A percentile compares a stretch with the other conserved stretches of the same genome.
These are phyloP conservation scores for Solanum clarkiae DNA, from an alignment of 257 asterid genomes.

Conservation along the genomic window DNA sequence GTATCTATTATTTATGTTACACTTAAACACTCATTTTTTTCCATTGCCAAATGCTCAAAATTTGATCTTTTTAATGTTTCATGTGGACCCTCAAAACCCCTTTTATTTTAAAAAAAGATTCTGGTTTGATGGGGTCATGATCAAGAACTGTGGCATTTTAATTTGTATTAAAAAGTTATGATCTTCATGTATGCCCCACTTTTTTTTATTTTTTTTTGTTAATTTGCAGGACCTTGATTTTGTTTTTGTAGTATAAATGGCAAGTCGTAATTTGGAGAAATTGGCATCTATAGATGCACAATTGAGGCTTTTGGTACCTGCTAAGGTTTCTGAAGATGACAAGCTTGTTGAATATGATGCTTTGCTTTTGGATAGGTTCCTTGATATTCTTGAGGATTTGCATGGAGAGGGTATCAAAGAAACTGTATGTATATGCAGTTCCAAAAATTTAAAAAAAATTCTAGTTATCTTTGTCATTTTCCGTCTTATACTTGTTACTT, in stretches of 20 bases:
- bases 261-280: conserved; percentile 28
- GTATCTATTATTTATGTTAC: neutral
- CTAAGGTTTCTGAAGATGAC: conserved; percentile 36
- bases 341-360: conserved; percentile 50
- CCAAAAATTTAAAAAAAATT: neutral
- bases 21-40: neutral
- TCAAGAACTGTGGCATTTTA: conserved; percentile 3
- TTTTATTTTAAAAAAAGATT: too few species aligned
- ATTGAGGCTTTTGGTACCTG: conserved; percentile 31
- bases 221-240: conserved; percentile 4
- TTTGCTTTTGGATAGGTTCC: conserved; percentile 36
- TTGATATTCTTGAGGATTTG: conserved; percentile 36
- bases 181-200: neutral
- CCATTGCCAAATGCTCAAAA: neutral
- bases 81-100: neutral
- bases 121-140: neutral
- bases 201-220: neutral
- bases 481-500: too few species aligned
- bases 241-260: conserved; percentile 4
- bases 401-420: conserved; percentile 38
- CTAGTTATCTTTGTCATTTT: neutral
- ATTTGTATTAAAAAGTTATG: neutral
- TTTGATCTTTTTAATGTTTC: neutral
- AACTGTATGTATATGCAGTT: conserved; percentile 16
- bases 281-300: conserved; percentile 45